Base-by-base conservation (phyloP, 768 basidiomycete genomes). In the Rhodotorula kratochvilovae region DNA sequence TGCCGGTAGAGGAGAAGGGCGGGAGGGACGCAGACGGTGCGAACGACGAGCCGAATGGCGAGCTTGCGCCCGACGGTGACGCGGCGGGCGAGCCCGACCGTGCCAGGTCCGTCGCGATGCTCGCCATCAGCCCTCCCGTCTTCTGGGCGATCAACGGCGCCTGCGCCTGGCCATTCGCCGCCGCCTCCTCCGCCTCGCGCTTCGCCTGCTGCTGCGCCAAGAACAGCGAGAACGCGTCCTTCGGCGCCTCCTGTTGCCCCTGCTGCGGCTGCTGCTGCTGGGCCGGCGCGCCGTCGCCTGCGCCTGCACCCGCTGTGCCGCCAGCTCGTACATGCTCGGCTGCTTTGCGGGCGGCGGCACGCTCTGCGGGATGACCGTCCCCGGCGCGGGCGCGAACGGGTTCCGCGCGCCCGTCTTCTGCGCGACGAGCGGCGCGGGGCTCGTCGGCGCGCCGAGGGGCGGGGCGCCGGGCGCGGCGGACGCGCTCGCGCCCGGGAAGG, bases 351-450 rank as follows among this genome's bases (percentile, higher is more conserved):
- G 83, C 25, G 89, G 87, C 2, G 87, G 85, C 19, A 60, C n/a
- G 23, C 78, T 77, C 25, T 83, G 81, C 33, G 86, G 82, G 16
- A 84, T 65, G 33, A 72, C 27, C 1, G 71, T 53, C 17, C 80
- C 84, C 11, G 85, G 83, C 8, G 90, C 86, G 42, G 86, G 85
- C 12, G 92, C 94, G 73, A 99, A 99, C 6, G 96, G 96, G 84
- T 99, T 99, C 75, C 87, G 88, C 13, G 91, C 91, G 36, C 96
- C 95, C 6, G 96, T 99, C 79, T 89, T 87, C 79, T 98, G 94
- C 12, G 92, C 84, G 76, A 87, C 88, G 36, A 97, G 85, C 13
- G 77, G 76, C 11, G 76, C 45, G 71, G 79, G 57, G 67, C 70
- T 0, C 86, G 87, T 25, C 88, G 88, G 11, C 88, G 87, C 29